Conservation (phyloP, 192 early-diverging fungal genomes). For the Backusella westeae region DNA sequence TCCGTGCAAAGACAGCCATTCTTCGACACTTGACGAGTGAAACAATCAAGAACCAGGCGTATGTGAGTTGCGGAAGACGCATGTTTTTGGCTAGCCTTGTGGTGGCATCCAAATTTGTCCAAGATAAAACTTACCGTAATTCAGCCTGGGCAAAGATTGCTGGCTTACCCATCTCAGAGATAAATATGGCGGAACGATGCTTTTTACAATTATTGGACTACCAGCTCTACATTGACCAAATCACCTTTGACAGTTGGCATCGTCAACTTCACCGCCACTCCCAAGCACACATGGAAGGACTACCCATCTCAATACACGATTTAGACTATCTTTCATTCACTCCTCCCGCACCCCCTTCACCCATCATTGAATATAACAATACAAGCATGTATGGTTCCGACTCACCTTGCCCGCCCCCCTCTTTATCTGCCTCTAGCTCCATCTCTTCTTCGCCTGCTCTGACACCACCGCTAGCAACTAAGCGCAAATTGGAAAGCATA, state of each 20-base stretch:
- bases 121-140: constrained; percentile 87
- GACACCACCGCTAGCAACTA: constrained; percentile 20
- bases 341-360: neutral
- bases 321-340: constrained; percentile 7
- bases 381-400: neutral
- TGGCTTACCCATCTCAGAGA: constrained; percentile 73
- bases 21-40: constrained; percentile 11
- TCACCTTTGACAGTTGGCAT: constrained; percentile 42
- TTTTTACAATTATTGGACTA: constrained; percentile 84
- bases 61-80: constrained; percentile 70
- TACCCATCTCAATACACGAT: constrained; percentile 5
- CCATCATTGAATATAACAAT: neutral
- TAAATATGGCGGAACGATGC: constrained; percentile 80
- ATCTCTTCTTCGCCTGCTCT: constrained; percentile 22
- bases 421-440: constrained; percentile 20
- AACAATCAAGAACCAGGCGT: constrained; percentile 16
- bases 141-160: constrained; percentile 92
- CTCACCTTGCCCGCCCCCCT: neutral
- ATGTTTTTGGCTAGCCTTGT: constrained; percentile 86
- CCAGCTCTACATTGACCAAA: constrained; percentile 61
- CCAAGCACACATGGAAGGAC: constrained; percentile 4
- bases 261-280: constrained; percentile 25
- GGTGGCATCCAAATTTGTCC: constrained; percentile 86
- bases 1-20: constrained; percentile 42
- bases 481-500: constrained; percentile 6